Evolutionary conservation across 139 green algal species (phyloP).

Genomic region (Coelastrella sp.): DNA sequence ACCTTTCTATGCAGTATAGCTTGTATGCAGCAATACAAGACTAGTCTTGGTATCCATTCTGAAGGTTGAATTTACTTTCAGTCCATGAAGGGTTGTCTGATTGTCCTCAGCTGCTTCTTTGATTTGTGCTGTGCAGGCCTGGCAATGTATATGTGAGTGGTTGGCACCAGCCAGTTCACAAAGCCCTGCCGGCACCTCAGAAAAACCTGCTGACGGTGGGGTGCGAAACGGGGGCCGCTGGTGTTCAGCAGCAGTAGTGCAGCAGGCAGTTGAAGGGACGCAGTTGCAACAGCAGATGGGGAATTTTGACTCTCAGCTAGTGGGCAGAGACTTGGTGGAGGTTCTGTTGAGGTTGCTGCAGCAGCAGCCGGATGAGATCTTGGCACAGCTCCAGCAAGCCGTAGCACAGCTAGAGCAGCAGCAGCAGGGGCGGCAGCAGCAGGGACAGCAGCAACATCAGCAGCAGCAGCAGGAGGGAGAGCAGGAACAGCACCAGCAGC

Average conservation of each 20-base stretch:
- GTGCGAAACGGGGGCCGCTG: not conserved
- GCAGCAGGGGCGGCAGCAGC: constrained; percentile 9
- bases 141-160: not conserved
- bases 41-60: too few species aligned
- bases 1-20: too few species aligned
- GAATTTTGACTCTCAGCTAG: not conserved
- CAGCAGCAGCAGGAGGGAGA: constrained; percentile 3
- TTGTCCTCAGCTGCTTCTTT: too few species aligned
- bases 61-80: too few species aligned
- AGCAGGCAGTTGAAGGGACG: not conserved
- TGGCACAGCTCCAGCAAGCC: not conserved
- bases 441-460: constrained; percentile 13
- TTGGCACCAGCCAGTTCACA: not conserved
- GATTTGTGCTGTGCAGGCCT: too few species aligned
- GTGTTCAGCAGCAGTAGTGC: constrained; percentile 10
- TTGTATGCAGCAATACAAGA: too few species aligned
- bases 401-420: not conserved
- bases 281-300: not conserved
- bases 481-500: too few species aligned
- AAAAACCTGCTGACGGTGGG: not conserved
- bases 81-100: too few species aligned
- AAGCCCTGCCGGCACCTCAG: not conserved
- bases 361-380: constrained; percentile 19
- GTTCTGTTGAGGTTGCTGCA: not conserved
- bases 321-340: not conserved